Evolutionary conservation across 139 green algal species (phyloP), one percentile per base, ranked within the genome.

Genomic region (Monoraphidium neglectum): DNA sequence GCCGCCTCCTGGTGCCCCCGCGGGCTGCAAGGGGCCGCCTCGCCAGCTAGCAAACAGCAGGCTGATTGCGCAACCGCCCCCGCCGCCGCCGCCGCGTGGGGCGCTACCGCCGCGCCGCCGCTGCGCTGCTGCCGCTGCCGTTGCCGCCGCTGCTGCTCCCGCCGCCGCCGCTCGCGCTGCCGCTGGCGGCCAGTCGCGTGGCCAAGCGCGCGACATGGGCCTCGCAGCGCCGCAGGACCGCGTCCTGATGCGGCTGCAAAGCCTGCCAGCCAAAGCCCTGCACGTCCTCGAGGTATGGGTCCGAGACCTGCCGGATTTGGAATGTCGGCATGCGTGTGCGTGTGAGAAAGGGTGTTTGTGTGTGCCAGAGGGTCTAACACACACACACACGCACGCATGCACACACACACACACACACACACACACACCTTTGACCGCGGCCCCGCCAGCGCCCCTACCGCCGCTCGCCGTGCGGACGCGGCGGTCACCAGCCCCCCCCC

Each of bases 391-490:
- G 21, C 1, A 57, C 21, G 49, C 49, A 57, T 15, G 56, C 56
- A 30, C 56, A n/a, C 26, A 10, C 56, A 21, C 56, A 23, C 8
- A 15, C 56, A 64, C 56, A 15, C n/a, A 64, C 35, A 33, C 16
- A 54, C 16, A 49, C 1, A 65, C 68, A 88, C 76, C 4, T 46
- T 6, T 12, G 56, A 81, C 28, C 47, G 36, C 33, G 53, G 38
- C 4, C 80, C 77, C 35, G 66, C 65, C 66, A 89, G 63, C 28
- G 68, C 38, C 68, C 87, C 81, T 23, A 89, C 64, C 3, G 80
- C 78, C 23, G 77, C 76, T 23, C 54, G 4, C 8, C 8, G 8
- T 33, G 24, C 54, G 10, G 26, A 21, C 57, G 32, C 35, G 54
- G 35, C 64, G 54, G 4, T 59, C 16, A 21, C 51, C 21, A 21